phyloP scores from a whole-genome alignment of 805 yeast genomes.

The Metschnikowia shivogae region DNA sequence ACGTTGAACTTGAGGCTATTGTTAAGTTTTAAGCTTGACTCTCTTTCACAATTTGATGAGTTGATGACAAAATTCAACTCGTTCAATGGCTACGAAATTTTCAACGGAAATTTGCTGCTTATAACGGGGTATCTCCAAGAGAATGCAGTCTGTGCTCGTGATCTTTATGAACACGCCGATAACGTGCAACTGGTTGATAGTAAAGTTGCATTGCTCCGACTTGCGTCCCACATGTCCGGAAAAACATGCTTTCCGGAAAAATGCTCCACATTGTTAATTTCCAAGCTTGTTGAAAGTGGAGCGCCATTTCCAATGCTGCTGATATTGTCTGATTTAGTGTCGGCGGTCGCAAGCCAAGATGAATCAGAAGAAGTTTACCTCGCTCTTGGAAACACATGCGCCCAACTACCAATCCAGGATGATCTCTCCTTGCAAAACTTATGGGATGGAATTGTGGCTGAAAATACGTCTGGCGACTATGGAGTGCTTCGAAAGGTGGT shows the following conservation, averaged over 20 bases:
- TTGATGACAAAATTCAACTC: slow-evolving; percentile 34
- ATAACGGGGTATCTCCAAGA: slow-evolving; percentile 21
- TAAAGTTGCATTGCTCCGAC: slow-evolving; percentile 4
- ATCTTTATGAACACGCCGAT: slow-evolving; percentile 1
- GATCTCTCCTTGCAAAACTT: not conserved
- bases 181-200: slow-evolving; percentile 4
- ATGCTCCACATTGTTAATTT: slow-evolving; percentile 14
- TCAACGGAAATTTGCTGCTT: slow-evolving; percentile 11
- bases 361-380: not conserved
- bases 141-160: not conserved
- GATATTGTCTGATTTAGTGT: not conserved
- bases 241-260: slow-evolving; percentile 5
- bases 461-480: slow-evolving; percentile 21
- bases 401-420: not conserved
- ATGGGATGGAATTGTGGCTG: slow-evolving; percentile 10
- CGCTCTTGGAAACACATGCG: not conserved
- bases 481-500: slow-evolving; percentile 16
- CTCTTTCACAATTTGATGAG: slow-evolving; percentile 24
- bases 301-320: not conserved
- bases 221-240: slow-evolving; percentile 1
- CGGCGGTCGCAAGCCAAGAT: not conserved
- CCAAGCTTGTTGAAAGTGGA: slow-evolving; percentile 16
- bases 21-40: slow-evolving; percentile 26
- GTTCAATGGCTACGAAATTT: slow-evolving; percentile 33
- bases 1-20: slow-evolving; percentile 47